These are phyloP conservation scores for Xerocomellus chrysenteron DNA, from an alignment of 768 basidiomycete species.

Conservation along the genomic window DNA sequence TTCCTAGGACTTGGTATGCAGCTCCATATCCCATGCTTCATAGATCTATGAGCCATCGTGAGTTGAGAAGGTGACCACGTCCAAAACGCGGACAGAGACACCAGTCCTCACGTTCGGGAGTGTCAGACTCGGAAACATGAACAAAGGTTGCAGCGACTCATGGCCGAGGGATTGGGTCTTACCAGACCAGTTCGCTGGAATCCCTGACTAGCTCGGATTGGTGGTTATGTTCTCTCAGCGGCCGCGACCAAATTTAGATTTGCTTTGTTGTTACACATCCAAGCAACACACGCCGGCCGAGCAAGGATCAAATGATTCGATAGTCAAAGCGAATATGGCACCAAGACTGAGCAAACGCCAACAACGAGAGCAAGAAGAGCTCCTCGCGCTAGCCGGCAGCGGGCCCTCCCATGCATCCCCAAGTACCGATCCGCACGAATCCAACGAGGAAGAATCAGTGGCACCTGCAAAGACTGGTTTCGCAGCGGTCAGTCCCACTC, in stretches of 20 bases:
- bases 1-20: no score
- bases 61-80: no score
- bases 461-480: slow-evolving; percentile 35
- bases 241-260: no score
- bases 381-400: slow-evolving; percentile 50
- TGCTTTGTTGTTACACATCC: background rate
- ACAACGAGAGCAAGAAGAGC: slow-evolving; percentile 81
- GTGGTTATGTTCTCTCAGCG: no score
- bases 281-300: background rate
- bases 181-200: no score
- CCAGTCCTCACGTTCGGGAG: no score
- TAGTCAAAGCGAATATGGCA: slow-evolving; percentile 45
- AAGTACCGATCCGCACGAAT: slow-evolving; percentile 14
- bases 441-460: slow-evolving; percentile 41
- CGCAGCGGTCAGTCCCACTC: slow-evolving; percentile 40
- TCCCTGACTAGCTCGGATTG: background rate
- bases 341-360: slow-evolving; percentile 81
- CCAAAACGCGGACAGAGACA: slow-evolving; percentile 1
- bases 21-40: no score
- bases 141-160: background rate
- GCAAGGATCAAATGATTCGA: slow-evolving; percentile 1
- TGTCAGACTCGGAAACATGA: background rate
- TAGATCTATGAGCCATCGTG: no score
- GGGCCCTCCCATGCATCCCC: slow-evolving; percentile 15
- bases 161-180: no score